Evolutionary conservation across 1,284 basidiomycete genomes (phyloP), one percentile per base, ranked within the genome.

Genomic region (Schizophyllum commune): DNA sequence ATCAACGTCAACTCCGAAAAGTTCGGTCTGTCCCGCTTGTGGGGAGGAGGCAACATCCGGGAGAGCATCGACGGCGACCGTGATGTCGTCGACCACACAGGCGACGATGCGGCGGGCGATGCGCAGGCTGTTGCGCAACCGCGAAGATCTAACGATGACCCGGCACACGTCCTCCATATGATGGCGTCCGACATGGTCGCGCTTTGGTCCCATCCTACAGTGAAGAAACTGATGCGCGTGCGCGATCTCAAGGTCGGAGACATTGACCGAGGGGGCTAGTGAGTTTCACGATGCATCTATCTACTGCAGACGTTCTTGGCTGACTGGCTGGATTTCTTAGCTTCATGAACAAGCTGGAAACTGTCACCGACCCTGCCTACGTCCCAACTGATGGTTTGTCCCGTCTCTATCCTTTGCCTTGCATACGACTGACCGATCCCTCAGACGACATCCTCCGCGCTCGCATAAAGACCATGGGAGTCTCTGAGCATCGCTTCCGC

Each of bases 361-460:
- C 86, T 21, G 83, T 89, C 17, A 79, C 81, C 0, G 71, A 71
- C 2, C 65, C 74, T 0, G 74, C 80, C 53, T 89, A 86, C 69
- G 68, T 75, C 22, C 86, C 87, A 0, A 80, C 79, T 0, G 82
- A 89, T 67, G 76, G 85, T 79, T 62, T 61, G 77, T 21, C 66
- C 9, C 54, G 57, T n/a, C 53, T 55, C 19, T 19, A 59, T 52
- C 47, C n/a, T 15, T 4, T 55, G 53, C 11, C n/a, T 33, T 17
- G 13, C 9, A 8, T 17, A 20, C 62, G 32, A 58, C 64, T 9
- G 56, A 20, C 22, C 34, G 52, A 22, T 32, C 54, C 3, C 21
- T 2, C 57, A 83, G 82, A 70, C 51, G 86, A 89, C 66, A 83
- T 89, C 58, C 79, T 89, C n/a, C 79, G 84, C 6, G 86, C 87